These are phyloP conservation scores for Cyberlindnera xylosilytica DNA, from an alignment of 805 yeast species.

Conservation along the genomic window DNA sequence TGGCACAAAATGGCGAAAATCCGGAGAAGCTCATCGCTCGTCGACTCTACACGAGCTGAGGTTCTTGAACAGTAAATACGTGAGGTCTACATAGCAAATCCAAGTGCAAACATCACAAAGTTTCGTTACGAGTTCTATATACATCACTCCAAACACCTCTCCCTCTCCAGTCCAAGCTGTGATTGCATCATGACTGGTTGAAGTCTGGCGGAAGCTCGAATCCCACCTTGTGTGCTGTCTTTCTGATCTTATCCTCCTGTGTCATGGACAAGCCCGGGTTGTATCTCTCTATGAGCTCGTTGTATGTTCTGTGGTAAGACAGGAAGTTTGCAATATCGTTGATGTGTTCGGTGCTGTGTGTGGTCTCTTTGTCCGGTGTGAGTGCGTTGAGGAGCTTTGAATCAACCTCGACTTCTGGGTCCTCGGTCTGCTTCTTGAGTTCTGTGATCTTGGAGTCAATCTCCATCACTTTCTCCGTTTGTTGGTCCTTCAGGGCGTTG, in stretches of 20 bases:
- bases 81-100: too few relatives aligned
- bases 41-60: too few relatives aligned
- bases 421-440: conserved; percentile 17
- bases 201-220: conserved; percentile 51
- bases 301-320: conserved; percentile 70
- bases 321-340: conserved; percentile 62
- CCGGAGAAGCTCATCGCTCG: too few relatives aligned
- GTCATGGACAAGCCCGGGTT: conserved; percentile 79
- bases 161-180: too few relatives aligned
- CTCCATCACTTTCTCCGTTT: conserved; percentile 19
- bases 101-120: too few relatives aligned
- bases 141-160: too few relatives aligned
- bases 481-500: conserved; percentile 24
- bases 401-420: conserved; percentile 19
- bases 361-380: conserved; percentile 13
- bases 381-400: conserved; percentile 14
- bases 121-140: too few relatives aligned
- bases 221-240: conserved; percentile 89
- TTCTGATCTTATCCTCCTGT: conserved; percentile 72
- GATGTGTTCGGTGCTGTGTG: conserved; percentile 37
- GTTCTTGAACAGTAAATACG: too few relatives aligned
- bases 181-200: background rate
- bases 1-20: background rate
- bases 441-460: conserved; percentile 20
- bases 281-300: conserved; percentile 77